phyloP scores from a whole-genome alignment of 1,139 yeast species.

The Candida anutae region DNA sequence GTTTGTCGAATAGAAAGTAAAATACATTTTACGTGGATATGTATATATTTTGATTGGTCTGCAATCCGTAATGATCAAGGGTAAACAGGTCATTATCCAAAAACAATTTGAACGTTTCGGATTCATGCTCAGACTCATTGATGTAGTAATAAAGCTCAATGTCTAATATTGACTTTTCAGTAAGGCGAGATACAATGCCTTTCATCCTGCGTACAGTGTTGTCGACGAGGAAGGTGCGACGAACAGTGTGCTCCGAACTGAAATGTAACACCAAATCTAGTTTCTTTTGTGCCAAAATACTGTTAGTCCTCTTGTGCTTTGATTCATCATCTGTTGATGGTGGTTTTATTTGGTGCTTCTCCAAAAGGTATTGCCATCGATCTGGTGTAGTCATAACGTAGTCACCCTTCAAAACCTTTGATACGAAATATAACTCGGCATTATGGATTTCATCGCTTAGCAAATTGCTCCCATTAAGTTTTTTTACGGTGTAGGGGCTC shows the following conservation, averaged over 20 bases:
- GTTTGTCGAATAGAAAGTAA: slow-evolving; percentile 23
- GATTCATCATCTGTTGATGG: background rate
- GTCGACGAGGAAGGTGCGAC: slow-evolving; percentile 15
- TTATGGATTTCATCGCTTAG: slow-evolving; percentile 42
- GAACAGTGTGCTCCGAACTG: background rate
- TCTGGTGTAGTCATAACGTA: background rate
- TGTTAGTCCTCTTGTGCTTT: background rate
- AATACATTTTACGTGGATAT: background rate
- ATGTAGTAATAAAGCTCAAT: slow-evolving; percentile 16
- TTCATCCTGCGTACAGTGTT: slow-evolving; percentile 22
- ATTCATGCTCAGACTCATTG: slow-evolving; percentile 7
- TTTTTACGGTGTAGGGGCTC: slow-evolving; percentile 14
- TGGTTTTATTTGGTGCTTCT: slow-evolving; percentile 14
- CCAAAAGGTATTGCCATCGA: slow-evolving; percentile 20
- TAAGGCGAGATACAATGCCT: slow-evolving; percentile 14
- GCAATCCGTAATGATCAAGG: slow-evolving; percentile 27
- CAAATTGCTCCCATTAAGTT: slow-evolving; percentile 52
- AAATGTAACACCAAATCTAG: slow-evolving; percentile 4
- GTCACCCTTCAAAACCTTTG: slow-evolving; percentile 26
- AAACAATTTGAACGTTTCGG: slow-evolving; percentile 7
- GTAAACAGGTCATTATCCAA: slow-evolving; percentile 28
- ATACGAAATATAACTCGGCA: slow-evolving; percentile 62
- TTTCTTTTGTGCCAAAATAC: slow-evolving; percentile 3
- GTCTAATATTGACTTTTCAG: slow-evolving; percentile 9
- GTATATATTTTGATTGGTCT: slow-evolving; percentile 18